Base-by-base conservation (phyloP, 495 filamentous ascomycete genomes). In the Halenospora varia region DNA sequence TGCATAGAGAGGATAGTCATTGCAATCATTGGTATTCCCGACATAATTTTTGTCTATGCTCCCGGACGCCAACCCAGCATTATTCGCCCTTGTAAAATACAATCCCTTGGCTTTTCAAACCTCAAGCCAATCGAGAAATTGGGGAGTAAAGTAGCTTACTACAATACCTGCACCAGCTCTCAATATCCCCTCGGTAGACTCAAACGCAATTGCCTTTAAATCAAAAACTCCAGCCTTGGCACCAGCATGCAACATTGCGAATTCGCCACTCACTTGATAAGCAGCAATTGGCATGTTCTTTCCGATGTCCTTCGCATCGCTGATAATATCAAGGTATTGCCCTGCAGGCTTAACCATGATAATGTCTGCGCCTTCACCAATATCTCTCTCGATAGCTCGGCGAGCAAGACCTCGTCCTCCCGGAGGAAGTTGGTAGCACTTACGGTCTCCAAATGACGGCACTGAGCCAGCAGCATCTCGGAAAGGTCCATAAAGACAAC, bases 331-430 rank as follows among this genome's bases (percentile, higher is more conserved):
- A 22, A 97, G 77, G 67, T 96, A 97, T 66, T 90, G 90, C 56
- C 86, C 86, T 10, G 94, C 92, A 2, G 94, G 94, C 74, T 98
- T 98, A 42, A 98, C 94, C 95, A 98, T 97, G 66, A 98, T 96
- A 61, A 96, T 91, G 69, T 98, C 94, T 15, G 94, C 94, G 20
- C 94, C 94, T 71, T 98, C 94, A 56, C 77, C 78, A 47, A 97
- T 91, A 67, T 98, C 94, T 58, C 95, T 82, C 40, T 82, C 72
- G 56, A 98, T 97, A 15, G 95, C 95, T 55, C 94, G 86, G 48
- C 93, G 85, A 23, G 94, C 94, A 54, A 98, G 82, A n/a, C 94
- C 94, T 19, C 93, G 84, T 18, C 91, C 94, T 47, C 89, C 90
- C 0, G 92, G 90, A 0, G 94, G 94, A 2, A 98, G 80, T 72